Base-by-base conservation (phyloP, 2,329 filamentous ascomycete genomes). In the Colletotrichum cereale region DNA sequence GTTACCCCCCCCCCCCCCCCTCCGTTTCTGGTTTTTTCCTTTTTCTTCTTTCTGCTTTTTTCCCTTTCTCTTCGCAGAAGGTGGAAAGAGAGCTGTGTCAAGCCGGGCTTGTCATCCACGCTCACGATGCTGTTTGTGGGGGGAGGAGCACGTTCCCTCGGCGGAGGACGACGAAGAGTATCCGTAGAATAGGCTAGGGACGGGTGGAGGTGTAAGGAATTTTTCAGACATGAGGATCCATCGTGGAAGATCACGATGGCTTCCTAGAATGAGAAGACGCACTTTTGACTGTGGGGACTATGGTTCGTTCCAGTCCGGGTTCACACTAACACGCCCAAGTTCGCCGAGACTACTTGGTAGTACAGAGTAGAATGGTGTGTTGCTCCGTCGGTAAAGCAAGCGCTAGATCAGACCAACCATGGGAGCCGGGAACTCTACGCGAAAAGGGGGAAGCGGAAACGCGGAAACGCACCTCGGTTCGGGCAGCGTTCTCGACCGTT, bases 21-120 rank as follows among this genome's bases (percentile, higher is more conserved):
- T n/a, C n/a, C 58, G 65, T 58, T 57, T 71, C 31, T 50, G 14
- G 24, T 44, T 58, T 14, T 21, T n/a, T 50, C n/a, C n/a, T 62
- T 18, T 11, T 40, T 24, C 7, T n/a, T 47, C 2, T 44, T 44
- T 11, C 34, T 60, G 21, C 29, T n/a, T 34, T 40, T 12, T 31
- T 2, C 5, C 8, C 7, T 10, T 55, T 36, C 31, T 47, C n/a
- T 29, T 38, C 38, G 12, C 12, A 40, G 44, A 21, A 48, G 44
- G 44, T 48, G 10, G 16, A 47, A n/a, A 21, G n/a, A n/a, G n/a
- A n/a, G n/a, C n/a, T n/a, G n/a, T n/a, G n/a, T n/a, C n/a, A 24
- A 12, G 8, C 14, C n/a, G 44, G 24, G 18, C 52, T 36, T 36
- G 52, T 18, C 52, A 55, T 18, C 21, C 14, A 5, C 21, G 53